Base-by-base conservation (phyloP, 371 early-diverging fungal species). In the Lichtheimia ramosa region DNA sequence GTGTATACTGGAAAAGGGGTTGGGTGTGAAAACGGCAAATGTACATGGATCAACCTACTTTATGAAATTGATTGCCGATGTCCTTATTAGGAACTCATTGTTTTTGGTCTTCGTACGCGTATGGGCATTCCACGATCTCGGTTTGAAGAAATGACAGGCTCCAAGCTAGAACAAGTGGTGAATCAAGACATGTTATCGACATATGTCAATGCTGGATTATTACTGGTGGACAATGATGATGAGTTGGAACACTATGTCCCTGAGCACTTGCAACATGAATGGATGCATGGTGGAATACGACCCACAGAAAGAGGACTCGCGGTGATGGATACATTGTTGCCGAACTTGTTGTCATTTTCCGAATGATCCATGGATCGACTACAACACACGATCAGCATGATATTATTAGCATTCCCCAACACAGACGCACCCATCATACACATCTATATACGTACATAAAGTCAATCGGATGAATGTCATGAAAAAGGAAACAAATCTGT, bases 91-190 rank as follows among this genome's bases (percentile, higher is more conserved):
- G 92, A 91, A 65, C 58, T 85, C 5, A 66, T 91, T 3, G 81
- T 90, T 24, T 81, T 91, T 58, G 89, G 92, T 0, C 67, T 92
- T 66, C 82, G 92, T 3, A 91, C 86, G 15, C 81, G 70, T 15
- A 81, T 73, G 64, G 89, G 89, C 1, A 59, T 89, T 15, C 70
- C 75, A 14, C 66, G 79, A 23, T 54, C 59, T 12, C 54, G 75
- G 25, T 83, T 82, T 48, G 48, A 34, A 23, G 12, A 27, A 2
- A 61, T 75, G 62, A 73, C 79, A 27, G 73, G 71, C 4, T 48
- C 24, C 8, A n/a, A 16, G 7, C 52, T 78, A 16, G 75, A 74
- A 21, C 48, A 57, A 25, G 68, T 64, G 28, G 20, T 79, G 14
- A 65, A 71, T 43, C 60, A 51, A 48, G 66, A 75, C 3, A 56